Conservation (phyloP, 2,329 filamentous ascomycete species). For the Aspergillus pseudoglaucus region DNA sequence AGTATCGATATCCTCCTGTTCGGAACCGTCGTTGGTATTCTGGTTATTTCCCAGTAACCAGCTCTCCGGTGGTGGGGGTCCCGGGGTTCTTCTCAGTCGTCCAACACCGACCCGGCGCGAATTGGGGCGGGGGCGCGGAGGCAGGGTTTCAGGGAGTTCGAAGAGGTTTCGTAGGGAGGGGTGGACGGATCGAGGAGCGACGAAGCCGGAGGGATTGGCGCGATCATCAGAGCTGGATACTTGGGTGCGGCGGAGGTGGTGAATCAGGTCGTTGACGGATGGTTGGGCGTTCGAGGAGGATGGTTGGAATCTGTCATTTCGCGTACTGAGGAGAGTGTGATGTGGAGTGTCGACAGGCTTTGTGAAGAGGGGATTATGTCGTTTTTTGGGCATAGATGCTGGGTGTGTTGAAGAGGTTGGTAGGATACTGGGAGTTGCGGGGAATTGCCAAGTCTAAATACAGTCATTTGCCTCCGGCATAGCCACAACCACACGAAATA, state of each 20-base stretch:
- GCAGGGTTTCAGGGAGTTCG: constrained; percentile 37
- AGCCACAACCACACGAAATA: no score
- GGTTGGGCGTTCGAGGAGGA: constrained; percentile 17
- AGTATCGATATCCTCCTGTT: constrained; percentile 3
- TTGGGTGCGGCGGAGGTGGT: constrained; percentile 41
- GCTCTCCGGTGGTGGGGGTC: constrained; percentile 41
- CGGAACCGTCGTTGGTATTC: constrained; percentile 2
- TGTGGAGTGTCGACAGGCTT: constrained; percentile 38
- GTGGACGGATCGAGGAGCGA: constrained; percentile 35
- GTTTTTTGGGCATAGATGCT: constrained; percentile 43
- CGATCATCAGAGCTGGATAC: constrained; percentile 16
- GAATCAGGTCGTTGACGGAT: constrained; percentile 44
- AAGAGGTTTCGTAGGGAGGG: constrained; percentile 41
- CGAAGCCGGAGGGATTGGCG: constrained; percentile 11
- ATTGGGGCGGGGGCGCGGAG: constrained; percentile 36
- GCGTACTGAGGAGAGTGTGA: constrained; percentile 28
- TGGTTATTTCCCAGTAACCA: constrained; percentile 31
- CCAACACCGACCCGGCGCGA: constrained; percentile 25
- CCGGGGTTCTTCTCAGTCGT: constrained; percentile 33
- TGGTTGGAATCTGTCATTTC: constrained; percentile 20
- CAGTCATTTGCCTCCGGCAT: background rate
- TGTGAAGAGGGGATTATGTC: constrained; percentile 29
- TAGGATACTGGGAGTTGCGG: constrained; percentile 3
- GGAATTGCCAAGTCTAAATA: background rate
- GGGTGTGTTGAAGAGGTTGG: constrained; percentile 4